These are phyloP conservation scores for Ambrosia artemisiifolia DNA, from an alignment of 129 eudicot genomes.

Conservation along the genomic window DNA sequence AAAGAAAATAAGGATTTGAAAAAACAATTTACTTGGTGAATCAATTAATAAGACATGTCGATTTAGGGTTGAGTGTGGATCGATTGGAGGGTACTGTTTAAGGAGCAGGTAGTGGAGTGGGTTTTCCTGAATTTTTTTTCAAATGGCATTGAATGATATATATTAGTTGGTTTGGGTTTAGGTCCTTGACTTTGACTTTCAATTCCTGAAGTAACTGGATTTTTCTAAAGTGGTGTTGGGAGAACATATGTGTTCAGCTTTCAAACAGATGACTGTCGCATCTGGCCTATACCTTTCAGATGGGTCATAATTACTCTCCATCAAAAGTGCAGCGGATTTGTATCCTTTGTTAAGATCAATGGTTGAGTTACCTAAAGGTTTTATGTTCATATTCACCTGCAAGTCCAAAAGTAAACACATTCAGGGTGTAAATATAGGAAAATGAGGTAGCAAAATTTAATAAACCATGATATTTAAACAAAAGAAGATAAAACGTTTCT, in stretches of 20 bases:
- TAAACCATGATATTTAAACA: neutral
- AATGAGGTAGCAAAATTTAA: neutral
- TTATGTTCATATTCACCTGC: slow-evolving; percentile 42
- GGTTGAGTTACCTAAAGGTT: slow-evolving; percentile 38
- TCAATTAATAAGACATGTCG: too few relatives aligned
- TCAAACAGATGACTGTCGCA: slow-evolving; percentile 50
- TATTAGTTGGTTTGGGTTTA: slow-evolving; percentile 43
- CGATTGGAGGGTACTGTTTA: slow-evolving; percentile 26
- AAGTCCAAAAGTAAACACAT: slow-evolving; percentile 20
- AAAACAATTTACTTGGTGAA: too few relatives aligned
- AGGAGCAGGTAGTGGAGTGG: slow-evolving; percentile 47
- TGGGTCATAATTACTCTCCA: slow-evolving; percentile 44
- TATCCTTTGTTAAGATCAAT: slow-evolving; percentile 39
- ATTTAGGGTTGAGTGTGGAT: slow-evolving; percentile 26
- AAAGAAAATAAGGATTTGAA: too few relatives aligned
- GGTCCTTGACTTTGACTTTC: slow-evolving; percentile 32
- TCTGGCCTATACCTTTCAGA: slow-evolving; percentile 45
- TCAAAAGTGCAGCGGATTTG: slow-evolving; percentile 78
- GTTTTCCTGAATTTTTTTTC: slow-evolving; percentile 43
- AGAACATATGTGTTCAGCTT: slow-evolving; percentile 61
- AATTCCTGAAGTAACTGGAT: slow-evolving; percentile 36
- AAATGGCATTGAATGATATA: slow-evolving; percentile 66
- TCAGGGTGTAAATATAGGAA: slow-evolving; percentile 6
- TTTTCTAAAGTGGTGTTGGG: slow-evolving; percentile 61
- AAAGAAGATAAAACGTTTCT: neutral